Conservation (phyloP, 805 yeast genomes). For the Suhomyces sp. region DNA sequence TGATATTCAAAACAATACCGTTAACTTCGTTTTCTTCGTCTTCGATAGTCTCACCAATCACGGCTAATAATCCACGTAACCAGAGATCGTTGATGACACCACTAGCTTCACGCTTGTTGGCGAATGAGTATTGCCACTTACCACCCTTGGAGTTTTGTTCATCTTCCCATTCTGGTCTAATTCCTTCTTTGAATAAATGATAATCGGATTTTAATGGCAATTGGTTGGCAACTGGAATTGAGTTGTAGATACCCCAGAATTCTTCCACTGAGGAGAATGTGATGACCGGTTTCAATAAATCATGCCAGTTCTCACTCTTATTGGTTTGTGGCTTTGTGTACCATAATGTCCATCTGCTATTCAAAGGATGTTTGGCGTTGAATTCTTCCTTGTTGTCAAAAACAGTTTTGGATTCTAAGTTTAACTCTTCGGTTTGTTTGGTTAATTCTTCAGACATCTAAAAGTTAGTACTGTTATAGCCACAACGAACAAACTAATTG, state of each 20-base stretch:
- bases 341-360: conserved; percentile 94
- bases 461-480: conserved; percentile 7
- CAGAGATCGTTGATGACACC: conserved; percentile 81
- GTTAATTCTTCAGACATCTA: conserved; percentile 46
- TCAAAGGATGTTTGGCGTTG: conserved; percentile 82
- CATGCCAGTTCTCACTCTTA: conserved; percentile 83
- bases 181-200: conserved; percentile 89
- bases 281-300: conserved; percentile 87
- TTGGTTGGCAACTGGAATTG: conserved; percentile 87
- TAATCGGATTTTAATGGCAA: conserved; percentile 91
- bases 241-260: conserved; percentile 96
- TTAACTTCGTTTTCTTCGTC: conserved; percentile 81
- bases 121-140: conserved; percentile 75
- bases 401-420: conserved; percentile 48
- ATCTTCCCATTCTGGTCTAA: conserved; percentile 99
- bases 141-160: conserved; percentile 85
- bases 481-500: not conserved
- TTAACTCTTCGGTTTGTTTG: conserved; percentile 43
- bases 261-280: conserved; percentile 94
- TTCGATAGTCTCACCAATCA: conserved; percentile 93
- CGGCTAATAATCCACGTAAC: conserved; percentile 84
- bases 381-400: conserved; percentile 62
- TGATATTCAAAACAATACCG: conserved; percentile 88
- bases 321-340: conserved; percentile 90
- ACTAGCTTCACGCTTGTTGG: conserved; percentile 58